phyloP scores from a whole-genome alignment of 305 asterid species.

The Plantago coronopus region DNA sequence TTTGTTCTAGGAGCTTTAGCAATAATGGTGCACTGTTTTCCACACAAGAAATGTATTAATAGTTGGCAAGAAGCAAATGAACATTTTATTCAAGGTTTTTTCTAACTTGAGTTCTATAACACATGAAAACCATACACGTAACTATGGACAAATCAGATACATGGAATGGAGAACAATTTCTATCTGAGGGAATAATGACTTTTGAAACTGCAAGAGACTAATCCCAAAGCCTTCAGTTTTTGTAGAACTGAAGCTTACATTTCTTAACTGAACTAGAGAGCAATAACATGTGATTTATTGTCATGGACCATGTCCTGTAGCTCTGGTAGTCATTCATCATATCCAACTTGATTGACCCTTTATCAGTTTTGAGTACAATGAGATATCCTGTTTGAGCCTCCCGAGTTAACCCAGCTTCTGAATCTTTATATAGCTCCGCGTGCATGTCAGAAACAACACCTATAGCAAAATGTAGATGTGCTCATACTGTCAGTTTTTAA shows the following conservation, averaged over 20 bases:
- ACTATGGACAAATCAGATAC: constrained; percentile 16
- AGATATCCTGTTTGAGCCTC: constrained; percentile 50
- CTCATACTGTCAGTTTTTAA: background rate
- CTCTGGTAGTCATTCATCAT: constrained; percentile 60
- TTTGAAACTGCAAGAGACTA: constrained; percentile 13
- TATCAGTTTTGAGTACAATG: constrained; percentile 60
- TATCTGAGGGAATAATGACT: constrained; percentile 12
- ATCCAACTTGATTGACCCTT: constrained; percentile 66
- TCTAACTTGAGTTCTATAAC: constrained; percentile 1
- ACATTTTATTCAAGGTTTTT: too few species aligned
- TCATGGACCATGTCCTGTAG: constrained; percentile 70
- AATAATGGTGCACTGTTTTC: too few species aligned
- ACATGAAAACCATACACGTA: constrained; percentile 23
- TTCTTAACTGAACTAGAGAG: constrained; percentile 59
- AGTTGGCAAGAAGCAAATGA: too few species aligned
- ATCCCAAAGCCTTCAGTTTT: constrained; percentile 25
- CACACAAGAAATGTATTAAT: too few species aligned
- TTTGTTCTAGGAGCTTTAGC: too few species aligned
- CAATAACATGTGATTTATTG: constrained; percentile 75
- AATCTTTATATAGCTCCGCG: constrained; percentile 64
- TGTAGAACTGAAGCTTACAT: constrained; percentile 55
- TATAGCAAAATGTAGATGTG: constrained; percentile 22
- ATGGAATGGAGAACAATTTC: constrained; percentile 9
- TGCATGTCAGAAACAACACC: constrained; percentile 63
- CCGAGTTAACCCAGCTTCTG: constrained; percentile 40